phyloP scores from a whole-genome alignment of 192 early-diverging fungal species.

The Coemansia aciculifera region DNA sequence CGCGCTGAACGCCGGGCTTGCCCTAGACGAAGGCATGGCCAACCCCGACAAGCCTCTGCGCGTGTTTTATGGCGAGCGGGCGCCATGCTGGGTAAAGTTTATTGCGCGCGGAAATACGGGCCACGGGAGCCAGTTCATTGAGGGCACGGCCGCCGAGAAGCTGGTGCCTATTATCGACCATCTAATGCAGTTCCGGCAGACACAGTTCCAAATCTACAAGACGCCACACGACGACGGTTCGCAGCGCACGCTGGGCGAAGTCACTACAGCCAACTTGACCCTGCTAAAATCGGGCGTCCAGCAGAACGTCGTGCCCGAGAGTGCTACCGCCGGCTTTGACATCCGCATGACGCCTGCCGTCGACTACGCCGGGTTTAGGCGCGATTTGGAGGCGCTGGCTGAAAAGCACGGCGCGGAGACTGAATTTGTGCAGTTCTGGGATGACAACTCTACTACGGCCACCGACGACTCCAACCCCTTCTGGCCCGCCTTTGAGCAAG shows the following conservation, averaged over 20 bases:
- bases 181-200: constrained; percentile 67
- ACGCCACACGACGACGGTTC: constrained; percentile 58
- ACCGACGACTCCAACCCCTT: constrained; percentile 62
- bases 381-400: constrained; percentile 30
- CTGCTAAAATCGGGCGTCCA: constrained; percentile 73
- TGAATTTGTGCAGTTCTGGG: constrained; percentile 67
- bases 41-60: constrained; percentile 64
- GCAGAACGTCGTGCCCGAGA: constrained; percentile 79
- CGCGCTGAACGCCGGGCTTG: constrained; percentile 75
- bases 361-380: constrained; percentile 65
- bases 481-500: constrained; percentile 65
- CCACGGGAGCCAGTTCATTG: constrained; percentile 83
- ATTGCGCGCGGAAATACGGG: constrained; percentile 72
- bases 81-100: constrained; percentile 82
- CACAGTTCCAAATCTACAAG: constrained; percentile 61
- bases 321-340: constrained; percentile 68
- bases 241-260: constrained; percentile 64
- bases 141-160: constrained; percentile 68
- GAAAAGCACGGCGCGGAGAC: constrained; percentile 55
- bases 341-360: constrained; percentile 72
- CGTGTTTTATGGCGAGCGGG: constrained; percentile 84
- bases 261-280: constrained; percentile 80
- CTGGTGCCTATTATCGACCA: constrained; percentile 67
- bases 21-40: constrained; percentile 83
- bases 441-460: constrained; percentile 57